These are phyloP conservation scores for Grosmannia serpens DNA, from an alignment of 2,329 filamentous ascomycete species.

Conservation along the genomic window DNA sequence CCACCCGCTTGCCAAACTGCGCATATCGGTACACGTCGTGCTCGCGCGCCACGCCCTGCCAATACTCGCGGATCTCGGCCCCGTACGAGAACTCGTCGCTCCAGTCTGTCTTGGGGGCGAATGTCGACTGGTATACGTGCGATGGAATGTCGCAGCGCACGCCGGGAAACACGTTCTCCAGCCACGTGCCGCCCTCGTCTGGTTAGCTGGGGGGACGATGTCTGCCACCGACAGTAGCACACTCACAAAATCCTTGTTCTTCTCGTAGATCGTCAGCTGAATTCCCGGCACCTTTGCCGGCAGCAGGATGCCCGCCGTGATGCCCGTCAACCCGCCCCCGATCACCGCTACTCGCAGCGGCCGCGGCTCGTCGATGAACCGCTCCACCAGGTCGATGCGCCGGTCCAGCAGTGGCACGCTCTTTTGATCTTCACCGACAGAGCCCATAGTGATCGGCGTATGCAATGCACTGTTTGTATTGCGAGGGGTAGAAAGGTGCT, in stretches of 20 bases:
- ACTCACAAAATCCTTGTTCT: slow-evolving; percentile 53
- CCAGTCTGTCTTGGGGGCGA: slow-evolving; percentile 58
- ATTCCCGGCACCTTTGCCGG: slow-evolving; percentile 59
- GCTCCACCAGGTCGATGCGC: slow-evolving; percentile 18
- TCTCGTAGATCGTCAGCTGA: slow-evolving; percentile 54
- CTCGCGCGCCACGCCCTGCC: slow-evolving; percentile 50
- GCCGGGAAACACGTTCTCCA: slow-evolving; percentile 20
- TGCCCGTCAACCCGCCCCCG: slow-evolving; percentile 51
- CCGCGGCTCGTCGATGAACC: slow-evolving; percentile 34
- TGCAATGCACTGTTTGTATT: neutral
- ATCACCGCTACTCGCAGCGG: slow-evolving; percentile 46
- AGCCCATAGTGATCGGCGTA: neutral
- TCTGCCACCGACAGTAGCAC: neutral
- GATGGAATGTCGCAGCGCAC: slow-evolving; percentile 54
- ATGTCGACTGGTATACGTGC: slow-evolving; percentile 59
- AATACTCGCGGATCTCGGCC: slow-evolving; percentile 55
- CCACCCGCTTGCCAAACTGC: slow-evolving; percentile 43
- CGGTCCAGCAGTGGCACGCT: neutral
- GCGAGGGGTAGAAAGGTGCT: too few relatives aligned
- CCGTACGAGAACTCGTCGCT: slow-evolving; percentile 56
- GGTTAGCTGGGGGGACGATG: neutral
- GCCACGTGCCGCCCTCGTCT: slow-evolving; percentile 20
- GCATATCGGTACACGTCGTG: slow-evolving; percentile 51
- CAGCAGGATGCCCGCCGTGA: slow-evolving; percentile 53
- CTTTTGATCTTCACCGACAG: neutral